Base-by-base conservation (phyloP, 768 basidiomycete species). In the Phaeotremella fagi region DNA sequence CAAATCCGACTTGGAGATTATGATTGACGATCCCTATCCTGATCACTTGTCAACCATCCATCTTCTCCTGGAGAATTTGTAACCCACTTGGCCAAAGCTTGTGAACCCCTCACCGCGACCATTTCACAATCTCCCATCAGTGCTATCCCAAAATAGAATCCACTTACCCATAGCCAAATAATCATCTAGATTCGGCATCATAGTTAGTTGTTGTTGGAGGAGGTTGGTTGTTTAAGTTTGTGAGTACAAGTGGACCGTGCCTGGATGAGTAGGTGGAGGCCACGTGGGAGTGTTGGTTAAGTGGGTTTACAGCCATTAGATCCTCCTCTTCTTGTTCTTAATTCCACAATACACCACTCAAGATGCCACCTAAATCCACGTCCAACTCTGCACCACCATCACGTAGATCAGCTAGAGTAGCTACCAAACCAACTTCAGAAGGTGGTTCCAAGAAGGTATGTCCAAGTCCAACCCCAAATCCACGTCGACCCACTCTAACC, bases 1-100 rank as follows among this genome's bases (percentile, higher is more conserved):
- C 90, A 55, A 94, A 68, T 35, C 85, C 76, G 9, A 87, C 77
- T 0, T 77, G 81, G 0, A 94, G 91, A 47, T 85, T 74, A 68
- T 83, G 90, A 74, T 97, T 90, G 48, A 97, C 90, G 36, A 95
- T 72, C 48, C 86, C 87, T 54, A 94, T 86, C 52, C 71, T 72
- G 31, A 33, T 7, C 16, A 7, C 7, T 16, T 33, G 16, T 33
- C 31, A 33, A 33, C 16, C n/a, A n/a, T n/a, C n/a, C n/a, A n/a
- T n/a, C n/a, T n/a, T n/a, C n/a, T n/a, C n/a, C n/a, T n/a, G n/a
- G n/a, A n/a, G n/a, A n/a, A 33, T 33, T 33, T 33, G 31, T 7
- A 33, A 33, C 31, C 31, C 31, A 16, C 7, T 16, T 33, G 31
- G 31, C 16, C 31, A 33, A 33, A 33, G 31, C 31, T 16, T 7